Base-by-base conservation (phyloP, 805 yeast genomes). In the Yamadazyma kitorensis region DNA sequence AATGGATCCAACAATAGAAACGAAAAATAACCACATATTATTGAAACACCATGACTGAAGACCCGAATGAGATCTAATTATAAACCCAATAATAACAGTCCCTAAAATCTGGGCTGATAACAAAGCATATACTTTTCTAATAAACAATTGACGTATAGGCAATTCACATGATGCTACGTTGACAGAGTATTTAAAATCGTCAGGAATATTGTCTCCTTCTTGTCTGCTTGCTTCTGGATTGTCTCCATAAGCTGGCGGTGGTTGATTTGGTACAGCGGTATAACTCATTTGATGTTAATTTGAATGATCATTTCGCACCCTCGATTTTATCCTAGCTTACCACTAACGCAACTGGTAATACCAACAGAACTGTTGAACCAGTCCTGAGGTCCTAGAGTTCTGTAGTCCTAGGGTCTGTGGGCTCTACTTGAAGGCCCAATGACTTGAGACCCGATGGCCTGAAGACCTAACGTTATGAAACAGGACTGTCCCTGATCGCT, bases 171-270 rank as follows among this genome's bases (percentile, higher is more conserved):
- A 79, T 3, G 87, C 76, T 16, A 87, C 94, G 33, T 75, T 72
- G 5, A 83, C 82, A 22, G 83, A 76, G 57, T 81, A 86, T 55
- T 86, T 87, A 75, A 86, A 87, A 58, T 86, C 95, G 47, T 86
- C 84, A 4, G 82, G 81, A 29, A 74, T 51, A 42, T 61, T 57
- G 40, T 61, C 67, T 7, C 57, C 68, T 6, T 42, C 58, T 8
- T 35, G 32, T 35, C 67, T 45, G n/a, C n/a, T n/a, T 15, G 31
- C 24, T 15, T 37, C 33, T 12, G 61, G 56, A 3, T 40, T 32
- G 13, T 36, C 40, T 8, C 36, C 45, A 27, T 39, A 33, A 4
- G 45, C 20, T 33, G 46, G 39, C 7, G 47, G 44, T 26, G 33
- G 31, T 17, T 27, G 34, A 25, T 12, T 26, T 14, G 37, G 36